Conservation (phyloP, 495 filamentous ascomycete species). For the Aspergillus haitiensis region DNA sequence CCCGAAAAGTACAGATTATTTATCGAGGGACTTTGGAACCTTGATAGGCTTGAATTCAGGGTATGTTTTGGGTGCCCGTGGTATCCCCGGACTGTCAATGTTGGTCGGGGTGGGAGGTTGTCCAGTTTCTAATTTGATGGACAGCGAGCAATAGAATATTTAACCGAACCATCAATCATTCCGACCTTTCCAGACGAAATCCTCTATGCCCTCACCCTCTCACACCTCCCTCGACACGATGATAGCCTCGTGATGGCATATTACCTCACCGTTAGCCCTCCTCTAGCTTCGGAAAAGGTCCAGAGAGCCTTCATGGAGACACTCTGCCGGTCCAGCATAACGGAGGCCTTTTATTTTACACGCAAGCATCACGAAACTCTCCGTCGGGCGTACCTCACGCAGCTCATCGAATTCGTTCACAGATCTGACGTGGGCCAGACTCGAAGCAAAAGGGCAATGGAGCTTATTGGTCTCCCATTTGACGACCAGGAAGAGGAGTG, state of each 20-base stretch:
- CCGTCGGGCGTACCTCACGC: conserved; percentile 62
- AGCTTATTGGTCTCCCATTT: conserved; percentile 70
- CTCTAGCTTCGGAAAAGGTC: conserved; percentile 58
- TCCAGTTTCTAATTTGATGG: conserved; percentile 15
- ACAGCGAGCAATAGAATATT: conserved; percentile 66
- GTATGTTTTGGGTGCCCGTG: conserved; percentile 38
- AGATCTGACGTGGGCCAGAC: conserved; percentile 43
- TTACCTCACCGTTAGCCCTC: conserved; percentile 68
- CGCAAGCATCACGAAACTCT: conserved; percentile 60
- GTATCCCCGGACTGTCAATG: background rate
- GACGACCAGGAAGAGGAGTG: conserved; percentile 67
- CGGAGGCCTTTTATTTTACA: conserved; percentile 73
- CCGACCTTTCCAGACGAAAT: conserved; percentile 82
- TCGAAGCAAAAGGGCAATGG: conserved; percentile 57
- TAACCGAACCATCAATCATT: conserved; percentile 73
- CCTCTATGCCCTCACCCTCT: conserved; percentile 62
- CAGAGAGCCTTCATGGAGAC: conserved; percentile 65
- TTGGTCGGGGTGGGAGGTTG: background rate
- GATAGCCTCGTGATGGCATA: conserved; percentile 70
- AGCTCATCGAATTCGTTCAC: conserved; percentile 64
- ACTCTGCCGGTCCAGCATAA: conserved; percentile 63
- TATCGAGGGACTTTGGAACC: conserved; percentile 77
- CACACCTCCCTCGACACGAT: conserved; percentile 58
- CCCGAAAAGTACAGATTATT: conserved; percentile 71
- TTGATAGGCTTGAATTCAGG: conserved; percentile 70